Evolutionary conservation across 2,329 filamentous ascomycete species (phyloP).

Genomic region (Hirsutella thompsonii): DNA sequence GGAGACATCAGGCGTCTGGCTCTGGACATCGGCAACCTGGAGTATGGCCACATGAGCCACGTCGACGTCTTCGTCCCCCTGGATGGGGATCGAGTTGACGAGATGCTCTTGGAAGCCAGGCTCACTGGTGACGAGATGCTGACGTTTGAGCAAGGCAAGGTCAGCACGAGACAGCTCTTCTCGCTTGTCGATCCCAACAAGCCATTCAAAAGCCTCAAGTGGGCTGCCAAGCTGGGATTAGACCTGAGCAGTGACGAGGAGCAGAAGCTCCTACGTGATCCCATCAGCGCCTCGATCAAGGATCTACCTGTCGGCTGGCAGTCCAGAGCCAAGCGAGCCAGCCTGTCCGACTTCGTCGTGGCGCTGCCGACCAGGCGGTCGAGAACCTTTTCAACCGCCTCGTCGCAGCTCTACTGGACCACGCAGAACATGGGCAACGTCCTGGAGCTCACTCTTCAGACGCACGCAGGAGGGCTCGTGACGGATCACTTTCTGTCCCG

Average conservation of each 20-base stretch:
- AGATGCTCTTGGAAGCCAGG: not conserved
- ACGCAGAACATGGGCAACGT: conserved; percentile 2
- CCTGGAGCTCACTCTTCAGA: conserved; percentile 2
- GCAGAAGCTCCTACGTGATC: not conserved
- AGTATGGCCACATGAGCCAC: conserved; percentile 3
- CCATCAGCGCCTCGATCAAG: not conserved
- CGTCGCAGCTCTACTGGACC: conserved; percentile 2
- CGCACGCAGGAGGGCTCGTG: conserved; percentile 1
- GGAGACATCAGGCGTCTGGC: conserved; percentile 1
- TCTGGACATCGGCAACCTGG: conserved; percentile 1
- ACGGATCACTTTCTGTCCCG: conserved; percentile 1
- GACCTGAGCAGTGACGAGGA: not conserved
- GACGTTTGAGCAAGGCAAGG: not conserved
- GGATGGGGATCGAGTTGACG: not conserved
- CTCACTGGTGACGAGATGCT: conserved; percentile 1
- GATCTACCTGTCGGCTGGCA: not conserved
- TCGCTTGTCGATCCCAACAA: conserved; percentile 1
- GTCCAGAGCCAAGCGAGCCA: not conserved
- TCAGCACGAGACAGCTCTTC: conserved; percentile 2
- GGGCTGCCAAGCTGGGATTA: not conserved
- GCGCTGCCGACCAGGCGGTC: conserved; percentile 1
- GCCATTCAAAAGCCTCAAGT: conserved; percentile 1
- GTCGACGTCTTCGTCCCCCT: conserved; percentile 2
- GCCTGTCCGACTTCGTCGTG: conserved; percentile 1
- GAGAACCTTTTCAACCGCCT: conserved; percentile 2